Conservation (phyloP, 768 basidiomycete genomes). For the Kockovaella imperatae region DNA sequence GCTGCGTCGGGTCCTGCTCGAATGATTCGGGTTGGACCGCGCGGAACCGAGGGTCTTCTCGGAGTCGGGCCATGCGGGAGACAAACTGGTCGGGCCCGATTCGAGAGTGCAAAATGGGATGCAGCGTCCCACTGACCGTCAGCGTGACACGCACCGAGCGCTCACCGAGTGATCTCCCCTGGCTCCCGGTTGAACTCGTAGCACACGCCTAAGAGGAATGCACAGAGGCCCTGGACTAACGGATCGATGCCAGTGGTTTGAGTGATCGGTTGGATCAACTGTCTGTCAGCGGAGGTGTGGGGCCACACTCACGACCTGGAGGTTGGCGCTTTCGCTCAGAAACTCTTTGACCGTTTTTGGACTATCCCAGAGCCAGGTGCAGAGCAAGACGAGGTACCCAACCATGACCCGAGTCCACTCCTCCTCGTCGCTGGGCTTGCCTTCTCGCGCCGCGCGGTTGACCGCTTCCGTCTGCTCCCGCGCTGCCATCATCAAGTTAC, state of each 20-base stretch:
- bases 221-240: conserved; percentile 78
- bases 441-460: conserved; percentile 56
- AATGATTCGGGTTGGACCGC: conserved; percentile 75
- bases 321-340: conserved; percentile 71
- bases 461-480: conserved; percentile 52
- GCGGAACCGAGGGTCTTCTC: conserved; percentile 91
- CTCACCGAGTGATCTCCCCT: conserved; percentile 86
- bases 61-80: conserved; percentile 72
- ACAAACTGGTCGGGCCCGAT: conserved; percentile 83
- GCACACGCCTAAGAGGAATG: conserved; percentile 84
- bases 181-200: conserved; percentile 96
- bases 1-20: conserved; percentile 48
- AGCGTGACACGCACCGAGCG: conserved; percentile 2
- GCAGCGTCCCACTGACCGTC: conserved; percentile 58
- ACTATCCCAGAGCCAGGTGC: conserved; percentile 97
- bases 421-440: conserved; percentile 53
- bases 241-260: conserved; percentile 78
- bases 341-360: conserved; percentile 79
- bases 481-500: conserved; percentile 80
- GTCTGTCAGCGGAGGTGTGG: conserved; percentile 12
- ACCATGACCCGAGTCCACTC: conserved; percentile 89
- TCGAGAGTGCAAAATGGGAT: conserved; percentile 74
- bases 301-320: conserved; percentile 66
- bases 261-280: conserved; percentile 93
- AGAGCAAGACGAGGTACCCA: conserved; percentile 71